A percentile compares a stretch with the other conserved stretches of the same genome.
Evolutionary conservation across 2,329 filamentous ascomycete genomes (phyloP).

Genomic region (Aspergillus jensenii): DNA sequence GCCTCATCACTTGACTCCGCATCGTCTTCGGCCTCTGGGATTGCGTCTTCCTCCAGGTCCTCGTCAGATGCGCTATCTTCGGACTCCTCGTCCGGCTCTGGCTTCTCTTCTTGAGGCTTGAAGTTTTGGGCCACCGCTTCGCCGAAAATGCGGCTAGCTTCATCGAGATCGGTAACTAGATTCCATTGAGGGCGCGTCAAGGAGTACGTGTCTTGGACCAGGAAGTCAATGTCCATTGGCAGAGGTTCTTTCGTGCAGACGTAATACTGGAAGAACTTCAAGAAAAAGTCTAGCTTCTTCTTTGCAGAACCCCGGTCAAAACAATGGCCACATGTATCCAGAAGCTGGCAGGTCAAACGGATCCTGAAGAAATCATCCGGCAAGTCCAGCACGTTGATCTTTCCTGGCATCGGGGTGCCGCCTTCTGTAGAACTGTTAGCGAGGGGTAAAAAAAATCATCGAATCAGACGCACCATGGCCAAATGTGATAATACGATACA

Average conservation of each 20-base stretch:
- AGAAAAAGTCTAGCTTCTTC: conserved; percentile 97
- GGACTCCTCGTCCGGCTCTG: conserved; percentile 71
- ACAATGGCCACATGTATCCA: conserved; percentile 95
- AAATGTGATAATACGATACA: conserved; percentile 93
- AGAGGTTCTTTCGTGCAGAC: conserved; percentile 84
- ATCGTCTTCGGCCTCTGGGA: conserved; percentile 57
- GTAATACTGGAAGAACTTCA: conserved; percentile 97
- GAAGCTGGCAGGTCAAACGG: conserved; percentile 79
- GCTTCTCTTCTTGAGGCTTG: conserved; percentile 73
- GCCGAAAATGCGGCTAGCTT: conserved; percentile 79
- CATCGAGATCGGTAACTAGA: conserved; percentile 73
- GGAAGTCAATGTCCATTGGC: conserved; percentile 96
- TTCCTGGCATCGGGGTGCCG: conserved; percentile 77
- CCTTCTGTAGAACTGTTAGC: conserved; percentile 50
- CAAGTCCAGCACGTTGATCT: conserved; percentile 74
- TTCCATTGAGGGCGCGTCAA: conserved; percentile 91
- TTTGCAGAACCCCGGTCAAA: conserved; percentile 91
- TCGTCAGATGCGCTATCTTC: conserved; percentile 75
- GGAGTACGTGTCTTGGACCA: conserved; percentile 88
- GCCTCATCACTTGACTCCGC: conserved; percentile 51
- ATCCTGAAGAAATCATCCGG: conserved; percentile 97
- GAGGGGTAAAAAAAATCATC: neutral
- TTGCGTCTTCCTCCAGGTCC: conserved; percentile 63
- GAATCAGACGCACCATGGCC: conserved; percentile 64
- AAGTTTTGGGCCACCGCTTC: conserved; percentile 89